Percentiles rank a stretch among this genome's conserved stretches.
These are phyloP conservation scores for Coemansia sp. DNA, from an alignment of 192 early-diverging fungal genomes.

Conservation along the genomic window DNA sequence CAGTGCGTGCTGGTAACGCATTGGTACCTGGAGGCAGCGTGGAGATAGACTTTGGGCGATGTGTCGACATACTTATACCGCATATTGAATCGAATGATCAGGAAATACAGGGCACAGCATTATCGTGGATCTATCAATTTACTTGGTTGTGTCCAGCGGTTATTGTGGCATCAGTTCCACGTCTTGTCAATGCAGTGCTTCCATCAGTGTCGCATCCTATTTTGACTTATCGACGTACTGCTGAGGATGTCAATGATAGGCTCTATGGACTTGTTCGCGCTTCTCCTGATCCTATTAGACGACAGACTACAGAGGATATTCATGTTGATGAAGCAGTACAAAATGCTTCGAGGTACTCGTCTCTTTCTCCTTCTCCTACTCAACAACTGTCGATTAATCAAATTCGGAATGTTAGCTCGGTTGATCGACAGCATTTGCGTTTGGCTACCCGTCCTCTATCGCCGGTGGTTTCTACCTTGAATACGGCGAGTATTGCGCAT, in stretches of 20 bases:
- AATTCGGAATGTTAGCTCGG: too few relatives aligned
- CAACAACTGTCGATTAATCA: too few relatives aligned
- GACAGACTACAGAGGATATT: not conserved
- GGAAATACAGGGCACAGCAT: constrained; percentile 89
- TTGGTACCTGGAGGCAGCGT: constrained; percentile 18
- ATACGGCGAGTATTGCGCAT: too few relatives aligned
- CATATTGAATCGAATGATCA: constrained; percentile 71
- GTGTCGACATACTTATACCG: constrained; percentile 80
- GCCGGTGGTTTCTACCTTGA: not conserved
- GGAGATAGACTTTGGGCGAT: constrained; percentile 75
- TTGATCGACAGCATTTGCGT: too few relatives aligned
- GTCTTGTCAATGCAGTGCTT: constrained; percentile 78
- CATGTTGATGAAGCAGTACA: not conserved
- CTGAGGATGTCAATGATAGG: constrained; percentile 77
- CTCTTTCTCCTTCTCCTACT: too few relatives aligned
- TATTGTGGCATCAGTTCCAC: constrained; percentile 80
- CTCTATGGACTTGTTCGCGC: constrained; percentile 78
- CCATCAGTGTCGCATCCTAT: constrained; percentile 82
- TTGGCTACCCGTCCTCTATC: constrained; percentile 3
- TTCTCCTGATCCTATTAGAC: constrained; percentile 33
- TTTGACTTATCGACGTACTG: constrained; percentile 64
- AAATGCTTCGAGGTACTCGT: not conserved
- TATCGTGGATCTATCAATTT: constrained; percentile 92
- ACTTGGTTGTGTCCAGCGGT: constrained; percentile 76
- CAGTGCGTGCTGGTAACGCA: constrained; percentile 22